A percentile compares a stretch with the other conserved stretches of the same genome.
Evolutionary conservation across 371 early-diverging fungal genomes (phyloP).

Genomic region (Circinella umbellata): DNA sequence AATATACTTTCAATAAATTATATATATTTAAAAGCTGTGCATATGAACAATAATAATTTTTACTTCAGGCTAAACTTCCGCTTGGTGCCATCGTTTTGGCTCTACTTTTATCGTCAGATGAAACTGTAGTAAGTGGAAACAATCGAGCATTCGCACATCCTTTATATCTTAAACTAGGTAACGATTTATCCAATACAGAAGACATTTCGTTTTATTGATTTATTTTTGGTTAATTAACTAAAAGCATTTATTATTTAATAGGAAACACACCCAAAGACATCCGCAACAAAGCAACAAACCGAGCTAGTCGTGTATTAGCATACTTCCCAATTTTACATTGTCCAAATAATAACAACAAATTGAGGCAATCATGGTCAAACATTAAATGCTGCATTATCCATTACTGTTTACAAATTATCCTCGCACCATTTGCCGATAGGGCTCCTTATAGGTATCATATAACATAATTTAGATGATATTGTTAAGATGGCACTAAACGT

Average conservation of each 20-base stretch:
- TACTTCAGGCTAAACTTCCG: not conserved
- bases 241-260: not conserved
- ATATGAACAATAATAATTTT: not conserved
- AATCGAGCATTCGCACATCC: not conserved
- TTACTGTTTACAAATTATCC: not conserved
- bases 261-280: constrained; percentile 1
- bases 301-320: constrained; percentile 11
- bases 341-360: not conserved
- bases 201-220: too few species aligned
- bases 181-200: not conserved
- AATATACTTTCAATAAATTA: too few species aligned
- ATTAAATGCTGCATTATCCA: not conserved
- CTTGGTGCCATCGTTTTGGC: not conserved
- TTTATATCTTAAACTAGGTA: not conserved
- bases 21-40: not conserved
- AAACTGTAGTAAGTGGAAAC: not conserved
- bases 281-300: not conserved
- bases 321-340: constrained; percentile 5
- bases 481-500: too few species aligned
- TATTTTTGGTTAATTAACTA: not conserved
- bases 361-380: not conserved
- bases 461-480: not conserved
- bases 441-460: not conserved
- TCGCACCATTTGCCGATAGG: not conserved
- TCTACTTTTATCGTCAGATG: not conserved